Evolutionary conservation across 805 yeast genomes (phyloP).

Genomic region (Hanseniaspora hatyaiensis): DNA sequence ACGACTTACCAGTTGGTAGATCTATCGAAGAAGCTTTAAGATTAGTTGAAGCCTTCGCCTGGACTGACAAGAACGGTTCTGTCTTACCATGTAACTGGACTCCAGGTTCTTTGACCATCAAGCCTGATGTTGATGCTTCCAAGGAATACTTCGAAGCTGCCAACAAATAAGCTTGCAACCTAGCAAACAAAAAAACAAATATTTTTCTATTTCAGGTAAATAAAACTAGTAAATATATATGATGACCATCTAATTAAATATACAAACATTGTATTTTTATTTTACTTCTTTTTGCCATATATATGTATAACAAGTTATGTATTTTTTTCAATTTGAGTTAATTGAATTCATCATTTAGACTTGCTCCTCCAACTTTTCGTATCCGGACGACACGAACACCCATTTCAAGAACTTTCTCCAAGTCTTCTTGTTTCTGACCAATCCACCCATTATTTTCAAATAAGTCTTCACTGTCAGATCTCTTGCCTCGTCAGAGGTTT

Average conservation of each 20-base stretch:
- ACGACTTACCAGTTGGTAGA: conserved; percentile 99
- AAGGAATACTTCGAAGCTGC: conserved; percentile 66
- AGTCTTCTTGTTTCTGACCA: conserved; percentile 39
- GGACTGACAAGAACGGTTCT: conserved; percentile 98
- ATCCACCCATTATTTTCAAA: conserved; percentile 43
- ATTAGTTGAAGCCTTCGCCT: conserved; percentile 97
- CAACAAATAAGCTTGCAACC: conserved; percentile 30
- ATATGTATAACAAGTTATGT: not conserved
- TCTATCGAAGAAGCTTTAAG: conserved; percentile 95
- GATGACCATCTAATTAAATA: too few species aligned
- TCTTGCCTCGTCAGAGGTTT: conserved; percentile 21
- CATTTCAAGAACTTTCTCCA: conserved; percentile 50
- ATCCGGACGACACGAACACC: conserved; percentile 55
- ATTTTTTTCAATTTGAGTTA: not conserved
- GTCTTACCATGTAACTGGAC: conserved; percentile 99
- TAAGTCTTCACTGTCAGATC: conserved; percentile 51
- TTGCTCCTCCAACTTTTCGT: conserved; percentile 26
- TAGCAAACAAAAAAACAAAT: not conserved
- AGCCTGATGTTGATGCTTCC: conserved; percentile 66
- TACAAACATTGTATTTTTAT: too few species aligned
- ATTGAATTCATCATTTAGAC: too few species aligned
- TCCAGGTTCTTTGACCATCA: conserved; percentile 86
- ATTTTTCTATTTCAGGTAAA: not conserved
- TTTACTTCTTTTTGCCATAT: too few species aligned
- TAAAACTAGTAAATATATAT: not conserved